phyloP scores from a whole-genome alignment of 345 rosid species.

The Euphorbia pulcherrima region DNA sequence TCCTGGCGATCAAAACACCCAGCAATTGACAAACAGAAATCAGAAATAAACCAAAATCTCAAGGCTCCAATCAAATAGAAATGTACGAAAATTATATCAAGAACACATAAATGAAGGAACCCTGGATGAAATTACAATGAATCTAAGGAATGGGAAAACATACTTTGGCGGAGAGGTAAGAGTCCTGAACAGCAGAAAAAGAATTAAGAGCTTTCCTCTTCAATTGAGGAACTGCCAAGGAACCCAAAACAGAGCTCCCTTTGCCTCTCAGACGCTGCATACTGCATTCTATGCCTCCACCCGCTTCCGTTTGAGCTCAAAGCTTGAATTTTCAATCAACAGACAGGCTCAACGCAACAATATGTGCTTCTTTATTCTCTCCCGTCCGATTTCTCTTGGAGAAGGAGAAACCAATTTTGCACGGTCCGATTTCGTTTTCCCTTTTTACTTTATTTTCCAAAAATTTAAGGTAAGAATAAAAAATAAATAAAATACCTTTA shows the following conservation, averaged over 20 bases:
- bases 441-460: no score
- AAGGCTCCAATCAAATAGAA: background rate
- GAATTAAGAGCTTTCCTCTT: slow-evolving; percentile 71
- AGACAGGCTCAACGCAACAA: no score
- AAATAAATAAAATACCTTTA: no score
- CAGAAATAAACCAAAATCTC: background rate
- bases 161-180: slow-evolving; percentile 78
- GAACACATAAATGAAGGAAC: background rate
- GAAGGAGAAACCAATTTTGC: background rate
- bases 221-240: slow-evolving; percentile 41
- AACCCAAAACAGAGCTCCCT: slow-evolving; percentile 48
- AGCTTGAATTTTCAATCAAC: no score
- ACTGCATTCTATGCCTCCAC: slow-evolving; percentile 8
- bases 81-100: no score
- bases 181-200: slow-evolving; percentile 73
- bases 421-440: background rate
- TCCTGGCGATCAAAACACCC: slow-evolving; percentile 41
- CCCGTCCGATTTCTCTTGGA: no score
- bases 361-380: no score
- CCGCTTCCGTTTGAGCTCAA: slow-evolving; percentile 1
- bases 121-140: background rate
- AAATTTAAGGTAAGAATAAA: no score
- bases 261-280: slow-evolving; percentile 68
- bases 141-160: background rate
- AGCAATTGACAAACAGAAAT: background rate